A percentile compares a stretch with the other conserved stretches of the same genome.
Evolutionary conservation across 2,329 filamentous ascomycete genomes (phyloP).

Genomic region (Pseudocercospora eumusae): DNA sequence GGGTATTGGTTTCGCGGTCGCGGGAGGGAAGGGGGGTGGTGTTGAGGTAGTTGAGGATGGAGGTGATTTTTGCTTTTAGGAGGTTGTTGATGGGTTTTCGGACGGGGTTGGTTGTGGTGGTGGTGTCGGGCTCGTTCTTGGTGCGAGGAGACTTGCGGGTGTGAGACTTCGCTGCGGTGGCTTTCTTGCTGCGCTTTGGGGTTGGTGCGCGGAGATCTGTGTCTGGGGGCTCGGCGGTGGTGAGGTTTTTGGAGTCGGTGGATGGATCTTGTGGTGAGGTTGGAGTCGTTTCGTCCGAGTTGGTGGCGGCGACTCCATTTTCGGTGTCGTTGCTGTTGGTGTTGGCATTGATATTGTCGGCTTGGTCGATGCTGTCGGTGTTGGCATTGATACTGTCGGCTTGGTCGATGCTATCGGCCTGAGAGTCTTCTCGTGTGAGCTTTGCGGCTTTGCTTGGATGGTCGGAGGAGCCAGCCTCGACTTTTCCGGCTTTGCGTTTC

Average conservation of each 20-base stretch:
- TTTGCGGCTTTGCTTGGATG: background rate
- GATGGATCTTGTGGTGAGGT: background rate
- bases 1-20: background rate
- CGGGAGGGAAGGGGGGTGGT: background rate
- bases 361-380: too few species aligned
- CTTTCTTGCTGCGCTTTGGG: background rate
- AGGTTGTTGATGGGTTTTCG: slow-evolving; percentile 1
- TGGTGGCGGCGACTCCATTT: background rate
- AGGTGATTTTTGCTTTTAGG: background rate
- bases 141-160: background rate
- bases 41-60: background rate
- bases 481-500: background rate
- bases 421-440: background rate
- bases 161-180: background rate
- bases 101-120: background rate
- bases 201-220: background rate
- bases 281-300: background rate
- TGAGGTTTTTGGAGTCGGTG: background rate
- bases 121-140: background rate
- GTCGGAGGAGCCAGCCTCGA: slow-evolving; percentile 2
- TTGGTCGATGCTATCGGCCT: background rate
- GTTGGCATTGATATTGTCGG: background rate
- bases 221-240: background rate
- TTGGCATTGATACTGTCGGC: background rate
- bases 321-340: background rate